Conservation (phyloP, 2,329 filamentous ascomycete genomes). For the Calonectria fujianensis region DNA sequence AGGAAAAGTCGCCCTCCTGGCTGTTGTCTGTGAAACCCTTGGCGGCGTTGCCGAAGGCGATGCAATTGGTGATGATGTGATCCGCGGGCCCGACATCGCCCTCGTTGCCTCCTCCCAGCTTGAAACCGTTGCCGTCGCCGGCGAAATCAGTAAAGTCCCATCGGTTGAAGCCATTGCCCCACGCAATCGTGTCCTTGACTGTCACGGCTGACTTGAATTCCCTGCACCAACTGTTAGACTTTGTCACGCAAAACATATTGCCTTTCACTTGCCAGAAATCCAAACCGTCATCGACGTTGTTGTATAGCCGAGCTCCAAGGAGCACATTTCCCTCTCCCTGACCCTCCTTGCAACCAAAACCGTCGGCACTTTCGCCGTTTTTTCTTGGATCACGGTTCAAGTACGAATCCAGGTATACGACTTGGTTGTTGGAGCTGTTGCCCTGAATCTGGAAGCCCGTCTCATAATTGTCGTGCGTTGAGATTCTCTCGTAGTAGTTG, state of each 20-base stretch:
- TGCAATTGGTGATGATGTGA: constrained; percentile 66
- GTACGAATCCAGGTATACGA: constrained; percentile 65
- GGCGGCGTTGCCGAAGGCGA: constrained; percentile 65
- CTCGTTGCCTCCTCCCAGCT: constrained; percentile 63
- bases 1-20: constrained; percentile 62
- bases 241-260: not conserved
- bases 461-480: constrained; percentile 62
- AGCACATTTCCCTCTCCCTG: constrained; percentile 67
- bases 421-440: constrained; percentile 58
- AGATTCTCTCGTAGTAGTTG: constrained; percentile 60
- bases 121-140: constrained; percentile 70
- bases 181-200: constrained; percentile 65
- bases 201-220: constrained; percentile 65
- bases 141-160: constrained; percentile 66
- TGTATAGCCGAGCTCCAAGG: constrained; percentile 67
- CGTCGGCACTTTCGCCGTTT: constrained; percentile 71
- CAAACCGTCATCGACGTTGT: constrained; percentile 70
- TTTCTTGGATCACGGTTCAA: constrained; percentile 67
- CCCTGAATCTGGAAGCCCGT: constrained; percentile 60
- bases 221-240: constrained; percentile 27
- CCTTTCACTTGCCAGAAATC: constrained; percentile 49
- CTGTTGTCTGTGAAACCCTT: constrained; percentile 69
- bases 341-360: constrained; percentile 69
- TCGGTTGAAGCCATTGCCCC: constrained; percentile 68
- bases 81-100: constrained; percentile 61